Evolutionary conservation across 2,329 filamentous ascomycete species (phyloP).

Genomic region (Cercospora sesami): DNA sequence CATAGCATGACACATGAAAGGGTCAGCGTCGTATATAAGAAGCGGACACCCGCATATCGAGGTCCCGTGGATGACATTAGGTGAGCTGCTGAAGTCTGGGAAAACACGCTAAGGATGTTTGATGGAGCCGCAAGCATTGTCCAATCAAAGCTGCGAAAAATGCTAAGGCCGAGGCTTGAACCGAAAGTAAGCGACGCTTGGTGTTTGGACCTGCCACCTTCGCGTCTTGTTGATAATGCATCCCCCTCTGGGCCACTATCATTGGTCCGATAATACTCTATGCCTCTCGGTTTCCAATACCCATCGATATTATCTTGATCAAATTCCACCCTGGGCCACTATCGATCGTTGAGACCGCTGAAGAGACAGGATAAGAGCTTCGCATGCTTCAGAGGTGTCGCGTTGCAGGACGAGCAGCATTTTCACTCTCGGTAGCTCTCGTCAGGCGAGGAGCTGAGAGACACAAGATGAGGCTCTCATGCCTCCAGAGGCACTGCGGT

Average conservation of each 20-base stretch:
- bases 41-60: not conserved
- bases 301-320: too few species aligned
- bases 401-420: too few species aligned
- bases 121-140: not conserved
- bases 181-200: not conserved
- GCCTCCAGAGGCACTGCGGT: too few species aligned
- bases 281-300: too few species aligned
- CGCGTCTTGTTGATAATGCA: not conserved
- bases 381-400: too few species aligned
- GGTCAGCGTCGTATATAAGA: slow-evolving; percentile 1
- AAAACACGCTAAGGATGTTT: not conserved
- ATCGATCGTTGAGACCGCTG: too few species aligned
- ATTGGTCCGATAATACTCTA: not conserved
- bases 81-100: not conserved
- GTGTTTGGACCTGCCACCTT: not conserved
- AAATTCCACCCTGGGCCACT: too few species aligned
- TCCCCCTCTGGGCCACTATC: not conserved
- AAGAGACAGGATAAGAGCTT: too few species aligned
- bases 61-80: not conserved
- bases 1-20: slow-evolving; percentile 3
- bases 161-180: slow-evolving; percentile 3
- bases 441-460: too few species aligned
- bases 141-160: not conserved
- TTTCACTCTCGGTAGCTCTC: too few species aligned
- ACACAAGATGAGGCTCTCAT: too few species aligned